A percentile compares a stretch with the other conserved stretches of the same genome.
These are phyloP conservation scores for Cytidiella melzeri DNA, from an alignment of 768 basidiomycete genomes.

Conservation along the genomic window DNA sequence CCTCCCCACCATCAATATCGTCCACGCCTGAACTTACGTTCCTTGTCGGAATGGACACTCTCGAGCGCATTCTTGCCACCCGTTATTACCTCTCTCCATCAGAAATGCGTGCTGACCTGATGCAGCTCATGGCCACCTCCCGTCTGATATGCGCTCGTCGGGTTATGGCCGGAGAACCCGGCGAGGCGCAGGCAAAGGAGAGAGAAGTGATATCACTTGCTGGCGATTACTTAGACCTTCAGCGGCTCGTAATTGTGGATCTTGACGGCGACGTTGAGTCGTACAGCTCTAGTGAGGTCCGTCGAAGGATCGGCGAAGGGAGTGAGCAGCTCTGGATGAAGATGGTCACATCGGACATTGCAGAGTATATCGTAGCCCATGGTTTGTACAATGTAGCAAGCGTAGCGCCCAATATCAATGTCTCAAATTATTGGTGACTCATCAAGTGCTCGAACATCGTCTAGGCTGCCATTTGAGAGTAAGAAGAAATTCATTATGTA, in stretches of 20 bases:
- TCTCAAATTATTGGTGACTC: background rate
- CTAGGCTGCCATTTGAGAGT: too few relatives aligned
- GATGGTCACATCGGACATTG: constrained; percentile 41
- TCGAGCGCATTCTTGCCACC: constrained; percentile 70
- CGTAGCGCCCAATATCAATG: background rate
- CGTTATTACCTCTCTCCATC: constrained; percentile 58
- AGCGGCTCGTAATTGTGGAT: constrained; percentile 53
- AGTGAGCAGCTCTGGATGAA: constrained; percentile 35
- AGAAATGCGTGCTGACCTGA: constrained; percentile 52
- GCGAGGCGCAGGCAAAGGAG: constrained; percentile 24
- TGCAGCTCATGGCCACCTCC: constrained; percentile 53
- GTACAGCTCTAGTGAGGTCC: constrained; percentile 68
- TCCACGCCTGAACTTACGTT: constrained; percentile 42
- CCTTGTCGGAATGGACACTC: constrained; percentile 79
- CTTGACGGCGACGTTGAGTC: constrained; percentile 49
- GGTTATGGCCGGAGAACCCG: constrained; percentile 13
- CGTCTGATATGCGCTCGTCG: constrained; percentile 65
- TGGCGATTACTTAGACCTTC: constrained; percentile 42
- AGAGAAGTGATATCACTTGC: constrained; percentile 29
- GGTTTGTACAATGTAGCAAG: constrained; percentile 33
- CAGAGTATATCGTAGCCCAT: constrained; percentile 44
- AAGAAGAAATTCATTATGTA: constrained; percentile 9
- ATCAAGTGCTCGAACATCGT: too few relatives aligned
- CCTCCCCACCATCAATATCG: background rate
- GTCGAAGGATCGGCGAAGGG: constrained; percentile 34